Evolutionary conservation across 2,329 filamentous ascomycete species (phyloP), one percentile per base, ranked within the genome.

Genomic region (Epichloe sylvatica): DNA sequence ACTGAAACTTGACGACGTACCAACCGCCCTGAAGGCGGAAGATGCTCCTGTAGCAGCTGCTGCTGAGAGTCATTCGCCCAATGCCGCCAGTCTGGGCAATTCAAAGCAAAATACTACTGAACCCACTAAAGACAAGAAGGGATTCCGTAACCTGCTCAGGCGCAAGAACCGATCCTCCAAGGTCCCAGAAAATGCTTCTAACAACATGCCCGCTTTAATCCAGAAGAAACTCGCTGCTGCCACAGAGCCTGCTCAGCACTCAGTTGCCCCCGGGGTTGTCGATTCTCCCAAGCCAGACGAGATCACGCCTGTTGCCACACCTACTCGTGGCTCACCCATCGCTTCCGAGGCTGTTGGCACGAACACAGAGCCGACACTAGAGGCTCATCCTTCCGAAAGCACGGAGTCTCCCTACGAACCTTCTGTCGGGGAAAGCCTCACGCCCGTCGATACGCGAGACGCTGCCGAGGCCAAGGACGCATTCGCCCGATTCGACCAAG

Each of bases 401-500:
- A 43, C 39, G 12, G 52, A 62, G 48, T 54, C 59, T 21, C 52
- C 49, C 19, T 53, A 56, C 40, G 45, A 55, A 35, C 45, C 53
- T 48, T 45, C 49, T 17, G 37, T 49, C 38, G 53, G 51, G 11
- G 68, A 73, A 15, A 69, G 74, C 23, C 66, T 68, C 36, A 83
- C 84, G 5, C 77, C 75, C 4, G 72, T 83, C 36, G 77, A 80
- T 58, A 80, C 74, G 1, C 67, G 69, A 8, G 78, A 85, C 53
- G 75, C 73, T 7, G 67, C 69, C 40, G 75, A 83, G 56, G 77
- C 79, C n/a, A 70, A 73, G 34, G 67, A 75, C 11, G 81, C 82
- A 50, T 80, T 80, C 56, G 70, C 76, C 15, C 74, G 71, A 23
- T 97, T 97, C 61, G 85, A 92, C 60, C 91, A 97, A 67, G 92